Evolutionary conservation across 768 basidiomycete genomes (phyloP).

Genomic region (Russula vinacea): DNA sequence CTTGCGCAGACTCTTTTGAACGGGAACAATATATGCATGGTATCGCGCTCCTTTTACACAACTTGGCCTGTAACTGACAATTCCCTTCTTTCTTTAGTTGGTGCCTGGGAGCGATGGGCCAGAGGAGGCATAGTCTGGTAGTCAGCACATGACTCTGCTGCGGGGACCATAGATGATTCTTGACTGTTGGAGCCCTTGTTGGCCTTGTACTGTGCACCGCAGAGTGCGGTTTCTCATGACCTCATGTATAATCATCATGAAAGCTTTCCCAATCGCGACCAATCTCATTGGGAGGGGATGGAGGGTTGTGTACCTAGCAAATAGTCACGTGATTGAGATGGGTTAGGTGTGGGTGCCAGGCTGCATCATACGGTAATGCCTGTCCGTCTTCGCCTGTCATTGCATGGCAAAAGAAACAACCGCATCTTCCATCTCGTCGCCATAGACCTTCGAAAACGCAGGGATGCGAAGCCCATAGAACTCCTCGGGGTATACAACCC

Average conservation of each 20-base stretch:
- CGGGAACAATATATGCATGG: constrained; percentile 97
- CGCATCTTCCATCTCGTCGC: constrained; percentile 86
- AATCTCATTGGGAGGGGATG: background rate
- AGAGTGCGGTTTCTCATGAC: background rate
- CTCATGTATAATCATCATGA: background rate
- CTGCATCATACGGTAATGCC: constrained; percentile 52
- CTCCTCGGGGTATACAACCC: constrained; percentile 83
- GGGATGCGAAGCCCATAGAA: constrained; percentile 86
- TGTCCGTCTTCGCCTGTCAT: constrained; percentile 78
- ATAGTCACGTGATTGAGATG: background rate
- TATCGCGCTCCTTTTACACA: constrained; percentile 34
- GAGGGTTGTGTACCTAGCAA: too few species aligned
- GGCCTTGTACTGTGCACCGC: background rate
- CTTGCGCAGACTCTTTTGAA: constrained; percentile 87
- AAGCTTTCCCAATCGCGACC: background rate
- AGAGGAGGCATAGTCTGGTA: constrained; percentile 35
- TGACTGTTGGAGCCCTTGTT: background rate
- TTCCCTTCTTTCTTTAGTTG: constrained; percentile 41
- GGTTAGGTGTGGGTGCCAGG: background rate
- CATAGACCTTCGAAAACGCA: constrained; percentile 61
- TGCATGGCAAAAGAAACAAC: constrained; percentile 73
- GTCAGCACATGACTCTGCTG: background rate
- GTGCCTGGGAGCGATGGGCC: constrained; percentile 72
- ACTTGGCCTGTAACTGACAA: constrained; percentile 1
- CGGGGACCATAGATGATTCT: background rate